Evolutionary conservation across 2,329 filamentous ascomycete genomes (phyloP), one percentile per base, ranked within the genome.

Genomic region (Aspergillus sp.): DNA sequence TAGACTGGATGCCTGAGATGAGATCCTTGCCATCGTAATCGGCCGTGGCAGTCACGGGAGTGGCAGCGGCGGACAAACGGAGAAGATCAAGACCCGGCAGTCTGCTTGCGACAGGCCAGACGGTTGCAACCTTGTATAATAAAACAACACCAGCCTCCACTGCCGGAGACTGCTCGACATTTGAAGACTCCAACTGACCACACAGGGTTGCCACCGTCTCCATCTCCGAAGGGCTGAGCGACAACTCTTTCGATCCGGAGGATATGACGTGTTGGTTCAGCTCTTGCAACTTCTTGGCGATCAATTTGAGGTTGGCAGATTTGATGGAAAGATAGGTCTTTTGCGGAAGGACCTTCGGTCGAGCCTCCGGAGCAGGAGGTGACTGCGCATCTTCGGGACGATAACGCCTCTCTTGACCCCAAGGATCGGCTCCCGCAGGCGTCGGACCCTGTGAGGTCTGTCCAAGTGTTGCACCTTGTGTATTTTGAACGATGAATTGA

Each of bases 401-500:
- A 74, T 96, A 96, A 66, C 91, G 84, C 56, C 87, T 85, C 66
- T 94, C 91, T 17, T 87, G 88, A 6, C 91, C 92, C 80, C 88
- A 92, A 0, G 91, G 89, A 76, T 96, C 91, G 36, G 86, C 80
- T 1, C 83, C 84, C 15, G 79, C 76, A 2, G 81, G 74, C 17
- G 67, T 65, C 48, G 80, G 69, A 4, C 79, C 80, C 51, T 83
- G 79, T 15, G 73, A 70, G 54, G 81, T 73, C 66, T 88, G 85
- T 1, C 92, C 92, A n/a, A 97, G 79, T 0, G 89, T 91, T 7
- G 92, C 90, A 3, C 92, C 93, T 77, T 94, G 87, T 0, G 93
- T 96, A 71, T 98, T 98, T 58, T 90, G 85, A 9, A 90, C 86
- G 67, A 99, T 97, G 76, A 97, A 98, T 66, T 95, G 91, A 6